These are phyloP conservation scores for Nematocida minor DNA, from an alignment of 371 early-diverging fungal species.

Conservation along the genomic window DNA sequence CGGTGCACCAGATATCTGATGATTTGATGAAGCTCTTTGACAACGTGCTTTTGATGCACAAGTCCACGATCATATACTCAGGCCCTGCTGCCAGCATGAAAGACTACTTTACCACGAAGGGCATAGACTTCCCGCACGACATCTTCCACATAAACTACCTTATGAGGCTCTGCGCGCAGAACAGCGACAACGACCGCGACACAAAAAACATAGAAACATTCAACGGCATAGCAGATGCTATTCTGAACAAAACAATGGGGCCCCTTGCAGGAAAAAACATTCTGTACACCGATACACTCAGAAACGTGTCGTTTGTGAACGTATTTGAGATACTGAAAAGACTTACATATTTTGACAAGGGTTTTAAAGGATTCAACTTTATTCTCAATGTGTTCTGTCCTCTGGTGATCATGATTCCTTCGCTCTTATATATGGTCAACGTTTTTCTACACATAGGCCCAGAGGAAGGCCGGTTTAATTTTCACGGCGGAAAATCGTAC, in stretches of 20 bases:
- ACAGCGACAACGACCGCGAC: background rate
- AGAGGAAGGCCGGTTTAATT: too few species aligned
- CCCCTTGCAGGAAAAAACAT: background rate
- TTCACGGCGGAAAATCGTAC: too few species aligned
- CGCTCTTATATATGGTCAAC: too few species aligned
- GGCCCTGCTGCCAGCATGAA: background rate
- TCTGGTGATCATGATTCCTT: background rate
- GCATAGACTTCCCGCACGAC: conserved; percentile 22
- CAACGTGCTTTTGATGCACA: conserved; percentile 21
- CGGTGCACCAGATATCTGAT: conserved; percentile 5
- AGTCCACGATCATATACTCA: conserved; percentile 18
- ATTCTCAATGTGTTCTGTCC: background rate
- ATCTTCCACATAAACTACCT: conserved; percentile 19
- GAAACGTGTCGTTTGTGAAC: background rate
- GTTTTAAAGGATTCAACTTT: background rate
- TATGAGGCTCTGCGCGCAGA: background rate
- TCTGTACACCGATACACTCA: background rate
- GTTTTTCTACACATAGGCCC: too few species aligned
- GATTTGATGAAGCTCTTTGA: conserved; percentile 21
- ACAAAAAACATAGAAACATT: conserved; percentile 18
- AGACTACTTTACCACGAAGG: background rate
- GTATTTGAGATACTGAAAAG: background rate
- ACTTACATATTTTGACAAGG: background rate
- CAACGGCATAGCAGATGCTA: conserved; percentile 5
- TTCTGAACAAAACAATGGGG: background rate